Conservation (phyloP, 495 filamentous ascomycete genomes). For the Parathielavia appendiculata region DNA sequence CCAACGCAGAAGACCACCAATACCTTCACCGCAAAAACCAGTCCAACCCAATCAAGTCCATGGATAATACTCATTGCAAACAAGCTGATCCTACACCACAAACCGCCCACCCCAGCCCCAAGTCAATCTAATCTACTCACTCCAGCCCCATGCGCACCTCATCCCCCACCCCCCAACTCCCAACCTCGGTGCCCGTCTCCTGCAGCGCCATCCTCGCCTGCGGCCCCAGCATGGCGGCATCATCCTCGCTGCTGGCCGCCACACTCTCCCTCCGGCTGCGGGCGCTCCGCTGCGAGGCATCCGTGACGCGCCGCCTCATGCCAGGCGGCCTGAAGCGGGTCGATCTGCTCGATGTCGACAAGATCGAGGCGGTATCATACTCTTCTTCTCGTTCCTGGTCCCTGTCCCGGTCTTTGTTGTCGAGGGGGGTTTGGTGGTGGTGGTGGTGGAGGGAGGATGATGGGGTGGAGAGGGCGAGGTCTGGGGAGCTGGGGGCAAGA, state of each 20-base stretch:
- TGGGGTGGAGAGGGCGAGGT: neutral
- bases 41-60: neutral
- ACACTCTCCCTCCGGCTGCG: conserved; percentile 24
- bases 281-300: conserved; percentile 8
- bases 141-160: conserved; percentile 40
- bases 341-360: conserved; percentile 31
- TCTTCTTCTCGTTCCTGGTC: conserved; percentile 22
- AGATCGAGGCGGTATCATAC: conserved; percentile 27
- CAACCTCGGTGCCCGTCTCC: conserved; percentile 27
- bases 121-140: conserved; percentile 13
- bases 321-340: conserved; percentile 22
- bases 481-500: conserved; percentile 4
- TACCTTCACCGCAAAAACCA: neutral
- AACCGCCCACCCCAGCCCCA: neutral
- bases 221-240: conserved; percentile 26
- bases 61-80: neutral
- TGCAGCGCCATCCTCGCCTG: conserved; percentile 29
- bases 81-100: neutral
- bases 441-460: neutral
- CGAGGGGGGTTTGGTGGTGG: neutral
- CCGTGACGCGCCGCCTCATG: conserved; percentile 20
- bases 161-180: conserved; percentile 36
- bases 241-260: conserved; percentile 25
- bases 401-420: neutral
- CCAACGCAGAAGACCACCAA: neutral